These are phyloP conservation scores for Diospyros lotus DNA, from an alignment of 148 eudicot genomes.

Conservation along the genomic window DNA sequence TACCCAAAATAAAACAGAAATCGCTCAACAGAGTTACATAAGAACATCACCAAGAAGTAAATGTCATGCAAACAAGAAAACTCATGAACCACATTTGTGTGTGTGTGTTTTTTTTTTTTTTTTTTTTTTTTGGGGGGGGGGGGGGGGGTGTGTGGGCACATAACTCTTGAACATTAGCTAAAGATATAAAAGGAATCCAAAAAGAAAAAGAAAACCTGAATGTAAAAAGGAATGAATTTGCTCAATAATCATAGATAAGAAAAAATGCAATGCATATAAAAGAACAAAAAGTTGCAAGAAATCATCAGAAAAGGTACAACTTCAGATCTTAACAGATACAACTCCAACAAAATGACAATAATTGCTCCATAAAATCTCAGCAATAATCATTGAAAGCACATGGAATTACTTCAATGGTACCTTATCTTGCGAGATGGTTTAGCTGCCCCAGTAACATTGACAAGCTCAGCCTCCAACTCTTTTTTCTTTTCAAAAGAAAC, in stretches of 20 bases:
- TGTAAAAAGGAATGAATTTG: neutral
- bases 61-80: no score
- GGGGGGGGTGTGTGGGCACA: no score
- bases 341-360: neutral
- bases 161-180: neutral
- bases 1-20: no score
- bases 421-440: constrained; percentile 94
- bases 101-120: no score
- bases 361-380: neutral
- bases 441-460: constrained; percentile 74
- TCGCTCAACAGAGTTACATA: no score
- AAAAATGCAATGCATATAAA: neutral
- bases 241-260: constrained; percentile 3
- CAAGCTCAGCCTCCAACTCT: constrained; percentile 98
- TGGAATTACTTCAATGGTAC: constrained; percentile 27
- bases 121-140: no score
- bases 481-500: constrained; percentile 52
- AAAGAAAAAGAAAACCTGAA: neutral
- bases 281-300: neutral
- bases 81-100: no score
- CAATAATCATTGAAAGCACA: neutral
- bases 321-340: neutral
- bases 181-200: neutral
- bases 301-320: neutral
- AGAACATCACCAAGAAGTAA: no score